These are phyloP conservation scores for Cryptococcus depauperatus DNA, from an alignment of 1,284 basidiomycete species.

Conservation along the genomic window DNA sequence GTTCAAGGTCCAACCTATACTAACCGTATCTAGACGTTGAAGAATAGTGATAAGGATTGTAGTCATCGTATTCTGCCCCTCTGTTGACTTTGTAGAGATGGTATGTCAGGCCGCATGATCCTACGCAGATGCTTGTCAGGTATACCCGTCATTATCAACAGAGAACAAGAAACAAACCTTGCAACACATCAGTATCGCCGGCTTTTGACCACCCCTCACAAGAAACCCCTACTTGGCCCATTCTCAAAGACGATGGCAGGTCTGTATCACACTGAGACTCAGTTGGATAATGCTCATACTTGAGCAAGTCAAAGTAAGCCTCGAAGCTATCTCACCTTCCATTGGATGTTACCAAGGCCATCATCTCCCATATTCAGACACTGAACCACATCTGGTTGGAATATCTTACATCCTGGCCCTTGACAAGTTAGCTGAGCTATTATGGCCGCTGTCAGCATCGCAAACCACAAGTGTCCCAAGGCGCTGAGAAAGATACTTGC, in stretches of 20 bases:
- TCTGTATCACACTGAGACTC: slow-evolving; percentile 82
- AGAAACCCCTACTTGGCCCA: slow-evolving; percentile 72
- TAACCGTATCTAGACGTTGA: slow-evolving; percentile 11
- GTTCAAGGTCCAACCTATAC: too few species aligned
- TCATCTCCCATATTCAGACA: slow-evolving; percentile 69
- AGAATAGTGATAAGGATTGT: slow-evolving; percentile 3
- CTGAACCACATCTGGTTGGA: slow-evolving; percentile 75
- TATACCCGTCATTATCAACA: background rate
- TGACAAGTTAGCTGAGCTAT: slow-evolving; percentile 63
- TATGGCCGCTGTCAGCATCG: too few species aligned
- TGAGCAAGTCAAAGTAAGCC: too few species aligned
- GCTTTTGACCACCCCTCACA: slow-evolving; percentile 81
- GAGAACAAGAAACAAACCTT: slow-evolving; percentile 59
- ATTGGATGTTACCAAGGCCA: slow-evolving; percentile 64
- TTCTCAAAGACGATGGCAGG: slow-evolving; percentile 65
- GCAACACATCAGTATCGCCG: slow-evolving; percentile 72
- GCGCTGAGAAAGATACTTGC: slow-evolving; percentile 28
- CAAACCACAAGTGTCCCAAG: background rate
- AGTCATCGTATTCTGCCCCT: slow-evolving; percentile 23
- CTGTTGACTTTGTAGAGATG: slow-evolving; percentile 49
- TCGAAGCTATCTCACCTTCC: slow-evolving; percentile 67
- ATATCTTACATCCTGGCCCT: slow-evolving; percentile 67
- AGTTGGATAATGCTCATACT: too few species aligned
- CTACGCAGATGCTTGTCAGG: slow-evolving; percentile 43
- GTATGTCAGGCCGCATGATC: slow-evolving; percentile 74